phyloP scores from a whole-genome alignment of 2,329 filamentous ascomycete species.

The Acrocalymma vagum region DNA sequence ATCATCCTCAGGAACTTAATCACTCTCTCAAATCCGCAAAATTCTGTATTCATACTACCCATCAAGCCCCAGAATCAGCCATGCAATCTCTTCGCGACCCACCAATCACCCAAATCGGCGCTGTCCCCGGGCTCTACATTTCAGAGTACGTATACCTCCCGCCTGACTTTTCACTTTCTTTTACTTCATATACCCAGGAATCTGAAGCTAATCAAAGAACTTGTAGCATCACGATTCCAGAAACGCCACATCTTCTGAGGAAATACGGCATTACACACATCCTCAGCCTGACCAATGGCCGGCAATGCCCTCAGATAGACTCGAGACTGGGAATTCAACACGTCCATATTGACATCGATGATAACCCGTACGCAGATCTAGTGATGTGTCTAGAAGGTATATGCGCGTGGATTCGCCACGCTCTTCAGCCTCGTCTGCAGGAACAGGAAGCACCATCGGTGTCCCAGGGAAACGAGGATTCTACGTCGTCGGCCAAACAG shows the following conservation, averaged over 20 bases:
- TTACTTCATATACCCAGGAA: too few relatives aligned
- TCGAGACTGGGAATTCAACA: conserved; percentile 4
- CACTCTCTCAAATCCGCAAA: too few relatives aligned
- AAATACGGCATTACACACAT: conserved; percentile 19
- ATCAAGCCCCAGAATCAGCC: too few relatives aligned
- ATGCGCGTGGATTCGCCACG: conserved; percentile 16
- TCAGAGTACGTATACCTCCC: conserved; percentile 3
- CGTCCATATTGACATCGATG: conserved; percentile 14
- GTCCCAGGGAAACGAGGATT: background rate
- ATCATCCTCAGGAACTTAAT: too few relatives aligned
- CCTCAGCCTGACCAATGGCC: conserved; percentile 8
- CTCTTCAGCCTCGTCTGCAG: too few relatives aligned
- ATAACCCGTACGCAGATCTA: conserved; percentile 19
- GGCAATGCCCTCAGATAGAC: conserved; percentile 1
- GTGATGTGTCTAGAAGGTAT: conserved; percentile 8
- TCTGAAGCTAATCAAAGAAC: too few relatives aligned
- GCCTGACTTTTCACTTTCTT: too few relatives aligned
- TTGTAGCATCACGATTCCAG: conserved; percentile 15
- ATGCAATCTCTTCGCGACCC: too few relatives aligned
- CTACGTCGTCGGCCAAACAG: background rate
- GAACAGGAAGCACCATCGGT: background rate
- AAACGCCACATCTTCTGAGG: conserved; percentile 1
- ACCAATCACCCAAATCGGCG: conserved; percentile 6
- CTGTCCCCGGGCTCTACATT: conserved; percentile 14
- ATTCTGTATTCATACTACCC: too few relatives aligned